phyloP scores from a whole-genome alignment of 164 flowering plant species.

The Kalanchoe fedtschenkoi region DNA sequence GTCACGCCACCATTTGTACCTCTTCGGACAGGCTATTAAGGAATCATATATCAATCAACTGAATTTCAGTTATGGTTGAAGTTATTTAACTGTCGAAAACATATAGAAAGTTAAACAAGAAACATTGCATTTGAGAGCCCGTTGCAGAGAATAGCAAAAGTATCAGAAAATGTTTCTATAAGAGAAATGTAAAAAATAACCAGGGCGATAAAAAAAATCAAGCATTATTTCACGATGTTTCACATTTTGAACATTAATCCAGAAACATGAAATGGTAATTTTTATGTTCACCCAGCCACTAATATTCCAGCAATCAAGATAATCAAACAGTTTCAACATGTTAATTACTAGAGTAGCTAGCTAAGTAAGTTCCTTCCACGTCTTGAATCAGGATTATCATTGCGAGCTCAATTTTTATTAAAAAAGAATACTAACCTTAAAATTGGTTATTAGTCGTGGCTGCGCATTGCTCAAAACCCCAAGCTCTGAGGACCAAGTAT shows the following conservation, averaged over 20 bases:
- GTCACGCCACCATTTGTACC: constrained; percentile 97
- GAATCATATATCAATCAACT: constrained; percentile 9
- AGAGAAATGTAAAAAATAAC: background rate
- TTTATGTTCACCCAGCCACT: background rate
- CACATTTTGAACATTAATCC: background rate
- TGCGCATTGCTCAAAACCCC: constrained; percentile 79
- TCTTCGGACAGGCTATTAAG: constrained; percentile 66
- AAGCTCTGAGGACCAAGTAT: constrained; percentile 98
- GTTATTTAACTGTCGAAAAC: background rate
- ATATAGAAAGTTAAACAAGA: background rate
- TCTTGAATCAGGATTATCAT: background rate
- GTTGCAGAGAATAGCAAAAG: no score
- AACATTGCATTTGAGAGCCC: no score
- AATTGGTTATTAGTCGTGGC: constrained; percentile 81
- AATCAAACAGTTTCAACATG: background rate
- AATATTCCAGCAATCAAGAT: no score
- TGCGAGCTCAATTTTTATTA: background rate
- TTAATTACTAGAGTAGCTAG: background rate
- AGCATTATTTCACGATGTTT: background rate
- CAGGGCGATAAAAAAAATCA: background rate
- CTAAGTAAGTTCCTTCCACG: no score
- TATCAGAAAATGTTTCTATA: background rate
- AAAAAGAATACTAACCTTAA: constrained; percentile 49
- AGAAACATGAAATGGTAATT: background rate
- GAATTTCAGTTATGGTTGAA: background rate